A percentile compares a stretch with the other conserved stretches of the same genome.
phyloP scores from a whole-genome alignment of 768 basidiomycete genomes.

The Chalciporus pseudorubinellus region DNA sequence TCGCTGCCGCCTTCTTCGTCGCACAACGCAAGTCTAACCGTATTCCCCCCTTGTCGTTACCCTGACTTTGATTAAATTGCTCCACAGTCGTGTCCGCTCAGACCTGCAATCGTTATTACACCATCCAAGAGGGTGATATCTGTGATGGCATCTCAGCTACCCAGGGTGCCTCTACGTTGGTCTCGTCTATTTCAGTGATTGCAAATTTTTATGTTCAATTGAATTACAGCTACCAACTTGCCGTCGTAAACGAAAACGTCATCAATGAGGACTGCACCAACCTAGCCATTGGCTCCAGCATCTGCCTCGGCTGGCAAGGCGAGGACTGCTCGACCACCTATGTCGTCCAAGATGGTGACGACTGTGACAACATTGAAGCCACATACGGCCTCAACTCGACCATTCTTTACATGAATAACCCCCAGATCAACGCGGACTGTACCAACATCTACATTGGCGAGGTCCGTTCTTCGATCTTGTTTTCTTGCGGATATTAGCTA shows the following conservation, averaged over 20 bases:
- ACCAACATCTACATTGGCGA: conserved; percentile 74
- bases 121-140: conserved; percentile 56
- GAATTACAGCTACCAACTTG: conserved; percentile 65
- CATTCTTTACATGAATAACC: conserved; percentile 68
- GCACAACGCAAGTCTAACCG: conserved; percentile 38
- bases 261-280: conserved; percentile 60
- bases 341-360: conserved; percentile 53
- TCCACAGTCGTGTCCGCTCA: conserved; percentile 25
- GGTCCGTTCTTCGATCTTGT: conserved; percentile 39
- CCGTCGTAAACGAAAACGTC: conserved; percentile 49
- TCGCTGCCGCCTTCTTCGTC: conserved; percentile 46
- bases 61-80: conserved; percentile 5
- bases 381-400: conserved; percentile 46
- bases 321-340: conserved; percentile 65
- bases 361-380: conserved; percentile 51
- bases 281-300: conserved; percentile 43
- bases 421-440: conserved; percentile 56
- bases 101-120: conserved; percentile 59
- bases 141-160: conserved; percentile 73
- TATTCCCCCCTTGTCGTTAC: neutral
- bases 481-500: neutral
- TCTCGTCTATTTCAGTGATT: neutral
- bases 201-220: neutral
- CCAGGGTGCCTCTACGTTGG: conserved; percentile 62
- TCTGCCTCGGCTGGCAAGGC: conserved; percentile 62